Conservation (phyloP, 441 rosid genomes). For the Rhodomyrtus psidioides region DNA sequence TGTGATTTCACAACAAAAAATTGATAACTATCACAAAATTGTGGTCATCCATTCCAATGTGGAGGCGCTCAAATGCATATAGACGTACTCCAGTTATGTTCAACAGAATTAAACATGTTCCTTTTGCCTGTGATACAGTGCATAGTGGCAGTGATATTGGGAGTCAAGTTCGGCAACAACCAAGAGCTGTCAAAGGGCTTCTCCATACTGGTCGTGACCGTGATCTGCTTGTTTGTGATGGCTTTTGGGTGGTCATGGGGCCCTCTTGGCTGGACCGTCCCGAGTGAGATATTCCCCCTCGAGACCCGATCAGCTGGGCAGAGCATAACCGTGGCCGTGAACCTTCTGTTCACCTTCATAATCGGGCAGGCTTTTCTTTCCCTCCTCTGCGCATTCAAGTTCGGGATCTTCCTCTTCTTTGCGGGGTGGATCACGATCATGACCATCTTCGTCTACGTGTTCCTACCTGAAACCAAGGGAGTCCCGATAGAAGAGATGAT, state of each 20-base stretch:
- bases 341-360: constrained; percentile 69
- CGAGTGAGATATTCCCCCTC: constrained; percentile 81
- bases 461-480: constrained; percentile 87
- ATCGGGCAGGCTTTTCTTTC: constrained; percentile 70
- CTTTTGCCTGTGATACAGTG: constrained; percentile 25
- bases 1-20: background rate
- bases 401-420: constrained; percentile 82
- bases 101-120: background rate
- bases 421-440: constrained; percentile 65
- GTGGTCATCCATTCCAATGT: background rate
- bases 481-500: constrained; percentile 88
- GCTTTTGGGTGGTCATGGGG: constrained; percentile 99
- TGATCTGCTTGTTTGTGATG: constrained; percentile 68
- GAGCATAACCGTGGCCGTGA: constrained; percentile 80
- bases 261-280: constrained; percentile 84
- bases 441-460: constrained; percentile 59
- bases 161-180: constrained; percentile 49
- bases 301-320: constrained; percentile 89
- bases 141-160: constrained; percentile 60
- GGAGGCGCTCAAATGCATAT: background rate
- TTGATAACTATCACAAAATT: background rate
- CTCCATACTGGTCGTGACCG: constrained; percentile 49
- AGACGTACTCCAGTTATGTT: background rate
- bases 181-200: constrained; percentile 53
- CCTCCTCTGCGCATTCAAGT: constrained; percentile 65